Percentiles rank a stretch among this genome's conserved stretches.
These are phyloP conservation scores for Phytophthora cryptogea DNA, from an alignment of 352 stramenopile genomes.

Conservation along the genomic window DNA sequence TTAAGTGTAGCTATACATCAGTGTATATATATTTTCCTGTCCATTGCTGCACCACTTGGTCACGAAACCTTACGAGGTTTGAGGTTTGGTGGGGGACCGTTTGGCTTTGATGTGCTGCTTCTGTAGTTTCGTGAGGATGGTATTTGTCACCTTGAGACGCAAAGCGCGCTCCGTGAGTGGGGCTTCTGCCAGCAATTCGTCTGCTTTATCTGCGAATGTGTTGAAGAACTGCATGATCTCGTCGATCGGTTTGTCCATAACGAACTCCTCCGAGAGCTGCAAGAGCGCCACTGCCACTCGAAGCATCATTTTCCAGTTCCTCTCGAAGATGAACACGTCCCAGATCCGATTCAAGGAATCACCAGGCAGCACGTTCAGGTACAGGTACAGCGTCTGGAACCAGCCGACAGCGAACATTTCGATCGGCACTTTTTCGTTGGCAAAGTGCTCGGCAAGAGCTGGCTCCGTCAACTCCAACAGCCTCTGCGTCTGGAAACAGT, in stretches of 20 bases:
- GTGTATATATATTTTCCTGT: neutral
- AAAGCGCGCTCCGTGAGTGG: conserved; percentile 55
- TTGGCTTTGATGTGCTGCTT: conserved; percentile 68
- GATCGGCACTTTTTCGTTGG: conserved; percentile 74
- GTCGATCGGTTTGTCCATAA: conserved; percentile 75
- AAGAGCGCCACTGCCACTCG: conserved; percentile 72
- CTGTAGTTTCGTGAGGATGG: conserved; percentile 70
- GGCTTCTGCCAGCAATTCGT: conserved; percentile 60
- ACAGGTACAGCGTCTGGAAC: conserved; percentile 90
- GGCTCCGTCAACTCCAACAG: conserved; percentile 67
- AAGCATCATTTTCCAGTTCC: conserved; percentile 87
- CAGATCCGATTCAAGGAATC: conserved; percentile 80
- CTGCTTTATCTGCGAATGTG: conserved; percentile 64
- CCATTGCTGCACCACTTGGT: neutral
- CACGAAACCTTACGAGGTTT: conserved; percentile 11
- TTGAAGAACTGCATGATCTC: conserved; percentile 90
- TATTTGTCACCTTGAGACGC: conserved; percentile 80
- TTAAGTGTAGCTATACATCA: conserved; percentile 13
- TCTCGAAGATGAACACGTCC: conserved; percentile 87
- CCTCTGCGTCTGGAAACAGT: conserved; percentile 82
- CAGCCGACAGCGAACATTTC: conserved; percentile 90
- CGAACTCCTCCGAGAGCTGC: conserved; percentile 63
- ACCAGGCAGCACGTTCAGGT: conserved; percentile 79
- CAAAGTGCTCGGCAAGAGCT: conserved; percentile 70
- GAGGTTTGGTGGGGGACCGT: conserved; percentile 42